A percentile compares a stretch with the other conserved stretches of the same genome.
phyloP scores from a whole-genome alignment of 345 rosid species.

The Eutrema yunnanense region DNA sequence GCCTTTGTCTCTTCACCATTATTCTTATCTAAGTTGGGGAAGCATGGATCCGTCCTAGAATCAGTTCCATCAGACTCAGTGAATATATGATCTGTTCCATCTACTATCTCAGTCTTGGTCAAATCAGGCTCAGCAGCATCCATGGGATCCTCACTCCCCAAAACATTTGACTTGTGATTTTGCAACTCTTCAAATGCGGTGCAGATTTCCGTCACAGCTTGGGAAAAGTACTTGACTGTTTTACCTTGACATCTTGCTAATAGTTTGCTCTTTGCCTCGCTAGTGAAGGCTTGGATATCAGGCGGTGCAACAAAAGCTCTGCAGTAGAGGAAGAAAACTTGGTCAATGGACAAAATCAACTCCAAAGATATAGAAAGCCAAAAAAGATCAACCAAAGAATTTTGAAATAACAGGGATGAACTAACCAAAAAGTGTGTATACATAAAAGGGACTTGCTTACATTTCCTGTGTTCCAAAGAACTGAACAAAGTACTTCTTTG shows the following conservation, averaged over 20 bases:
- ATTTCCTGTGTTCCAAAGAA: slow-evolving; percentile 97
- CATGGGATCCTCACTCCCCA: slow-evolving; percentile 38
- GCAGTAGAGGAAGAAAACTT: slow-evolving; percentile 21
- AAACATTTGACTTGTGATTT: slow-evolving; percentile 40
- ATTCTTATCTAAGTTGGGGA: slow-evolving; percentile 30
- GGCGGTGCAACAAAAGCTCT: slow-evolving; percentile 88
- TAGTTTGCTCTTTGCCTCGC: slow-evolving; percentile 73
- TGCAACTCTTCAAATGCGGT: slow-evolving; percentile 65
- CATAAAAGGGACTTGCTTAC: slow-evolving; percentile 40
- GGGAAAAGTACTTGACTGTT: slow-evolving; percentile 60
- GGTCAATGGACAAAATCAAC: not conserved
- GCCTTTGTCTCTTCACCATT: slow-evolving; percentile 42
- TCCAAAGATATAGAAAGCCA: slow-evolving; percentile 6
- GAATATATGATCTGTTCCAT: slow-evolving; percentile 29
- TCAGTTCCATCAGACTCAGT: slow-evolving; percentile 28
- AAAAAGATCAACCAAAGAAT: not conserved
- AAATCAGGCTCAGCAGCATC: slow-evolving; percentile 43
- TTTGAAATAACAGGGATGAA: not conserved
- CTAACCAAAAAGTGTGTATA: not conserved
- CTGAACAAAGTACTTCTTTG: slow-evolving; percentile 79
- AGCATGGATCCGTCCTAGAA: slow-evolving; percentile 37
- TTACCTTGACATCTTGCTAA: slow-evolving; percentile 66
- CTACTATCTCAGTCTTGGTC: slow-evolving; percentile 33
- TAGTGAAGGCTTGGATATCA: slow-evolving; percentile 82
- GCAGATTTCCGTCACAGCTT: slow-evolving; percentile 82